Conservation (phyloP, 495 filamentous ascomycete genomes). For the Penicillium taxi region DNA sequence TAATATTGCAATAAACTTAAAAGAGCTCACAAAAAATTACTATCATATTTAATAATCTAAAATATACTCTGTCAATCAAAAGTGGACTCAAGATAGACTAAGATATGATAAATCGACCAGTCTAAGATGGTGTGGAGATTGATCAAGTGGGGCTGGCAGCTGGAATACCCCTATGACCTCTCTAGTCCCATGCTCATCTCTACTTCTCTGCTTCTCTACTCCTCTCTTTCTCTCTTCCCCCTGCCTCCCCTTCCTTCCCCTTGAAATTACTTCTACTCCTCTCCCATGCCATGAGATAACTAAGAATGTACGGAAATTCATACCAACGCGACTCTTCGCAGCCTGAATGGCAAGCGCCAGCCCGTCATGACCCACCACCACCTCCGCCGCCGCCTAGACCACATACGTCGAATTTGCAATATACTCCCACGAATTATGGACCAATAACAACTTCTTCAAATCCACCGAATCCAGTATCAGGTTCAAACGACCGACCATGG, state of each 20-base stretch:
- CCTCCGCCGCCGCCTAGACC: constrained; percentile 19
- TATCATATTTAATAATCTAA: too few relatives aligned
- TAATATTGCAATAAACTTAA: too few relatives aligned
- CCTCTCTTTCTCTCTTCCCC: too few relatives aligned
- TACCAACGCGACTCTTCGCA: constrained; percentile 19
- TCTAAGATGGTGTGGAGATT: too few relatives aligned
- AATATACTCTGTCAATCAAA: too few relatives aligned
- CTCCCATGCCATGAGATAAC: not conserved
- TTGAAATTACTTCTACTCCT: not conserved
- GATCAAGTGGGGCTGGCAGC: too few relatives aligned
- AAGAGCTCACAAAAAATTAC: too few relatives aligned
- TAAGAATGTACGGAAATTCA: constrained; percentile 24
- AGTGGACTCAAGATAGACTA: too few relatives aligned
- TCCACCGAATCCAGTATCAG: constrained; percentile 17
- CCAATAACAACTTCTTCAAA: constrained; percentile 22
- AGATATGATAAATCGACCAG: too few relatives aligned
- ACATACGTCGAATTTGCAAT: constrained; percentile 15
- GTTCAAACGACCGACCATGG: constrained; percentile 27
- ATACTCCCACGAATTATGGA: constrained; percentile 36
- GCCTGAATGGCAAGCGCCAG: constrained; percentile 38
- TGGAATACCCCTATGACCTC: too few relatives aligned
- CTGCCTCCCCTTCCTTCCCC: not conserved
- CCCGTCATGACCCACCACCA: constrained; percentile 10
- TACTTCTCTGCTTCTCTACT: too few relatives aligned
- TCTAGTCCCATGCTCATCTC: too few relatives aligned